Evolutionary conservation across 1,139 yeast species (phyloP).

Genomic region (Pichia sp.): DNA sequence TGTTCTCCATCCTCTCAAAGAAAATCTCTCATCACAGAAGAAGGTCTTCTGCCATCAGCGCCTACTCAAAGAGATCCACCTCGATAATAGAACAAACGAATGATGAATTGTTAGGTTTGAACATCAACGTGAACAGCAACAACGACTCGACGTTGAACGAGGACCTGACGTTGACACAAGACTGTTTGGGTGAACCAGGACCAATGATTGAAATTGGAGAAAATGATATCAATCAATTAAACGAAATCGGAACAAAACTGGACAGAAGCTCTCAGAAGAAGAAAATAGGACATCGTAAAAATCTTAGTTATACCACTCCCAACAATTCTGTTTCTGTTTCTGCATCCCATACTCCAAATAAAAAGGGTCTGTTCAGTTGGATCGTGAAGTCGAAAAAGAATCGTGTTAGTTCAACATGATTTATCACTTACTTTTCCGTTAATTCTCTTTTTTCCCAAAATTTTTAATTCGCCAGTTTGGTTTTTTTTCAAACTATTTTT

Average conservation of each 20-base stretch:
- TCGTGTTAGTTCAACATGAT: constrained; percentile 5
- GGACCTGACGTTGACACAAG: constrained; percentile 28
- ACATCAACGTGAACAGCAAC: background rate
- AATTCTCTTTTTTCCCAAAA: background rate
- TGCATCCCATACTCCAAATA: background rate
- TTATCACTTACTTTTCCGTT: background rate
- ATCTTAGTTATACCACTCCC: background rate
- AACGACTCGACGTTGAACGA: constrained; percentile 25
- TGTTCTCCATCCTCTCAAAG: constrained; percentile 27
- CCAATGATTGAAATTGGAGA: constrained; percentile 28
- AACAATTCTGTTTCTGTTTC: background rate
- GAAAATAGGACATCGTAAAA: background rate
- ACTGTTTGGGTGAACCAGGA: constrained; percentile 31
- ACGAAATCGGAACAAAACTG: background rate
- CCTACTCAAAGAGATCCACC: constrained; percentile 16
- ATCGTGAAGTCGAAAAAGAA: constrained; percentile 17
- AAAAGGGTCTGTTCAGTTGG: constrained; percentile 18
- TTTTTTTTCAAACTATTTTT: background rate
- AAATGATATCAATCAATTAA: constrained; percentile 7
- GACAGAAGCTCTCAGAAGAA: background rate
- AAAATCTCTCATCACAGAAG: constrained; percentile 26
- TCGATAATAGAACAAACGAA: constrained; percentile 27
- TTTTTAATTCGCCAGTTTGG: background rate
- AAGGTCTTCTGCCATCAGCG: constrained; percentile 22
- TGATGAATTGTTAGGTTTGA: constrained; percentile 27